Percentiles rank a stretch among this genome's conserved stretches.
These are phyloP conservation scores for Xylaria sp. DNA, from an alignment of 495 filamentous ascomycete species.

Conservation along the genomic window DNA sequence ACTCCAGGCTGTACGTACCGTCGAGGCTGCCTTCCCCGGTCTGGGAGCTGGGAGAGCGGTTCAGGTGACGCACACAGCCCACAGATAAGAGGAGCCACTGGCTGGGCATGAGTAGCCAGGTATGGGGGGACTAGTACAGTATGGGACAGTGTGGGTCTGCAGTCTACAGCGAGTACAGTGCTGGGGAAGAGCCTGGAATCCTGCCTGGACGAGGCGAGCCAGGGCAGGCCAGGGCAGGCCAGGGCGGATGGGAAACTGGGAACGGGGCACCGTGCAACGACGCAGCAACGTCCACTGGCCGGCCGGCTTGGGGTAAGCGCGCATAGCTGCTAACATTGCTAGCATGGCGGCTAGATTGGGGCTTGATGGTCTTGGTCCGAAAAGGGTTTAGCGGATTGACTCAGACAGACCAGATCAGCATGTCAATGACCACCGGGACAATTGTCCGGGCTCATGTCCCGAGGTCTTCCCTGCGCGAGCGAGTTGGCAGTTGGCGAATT, in stretches of 20 bases:
- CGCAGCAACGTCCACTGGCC: constrained; percentile 22
- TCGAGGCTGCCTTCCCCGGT: constrained; percentile 41
- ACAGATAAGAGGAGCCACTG: constrained; percentile 22
- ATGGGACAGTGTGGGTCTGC: neutral
- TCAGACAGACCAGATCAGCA: constrained; percentile 20
- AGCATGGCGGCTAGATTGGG: constrained; percentile 5
- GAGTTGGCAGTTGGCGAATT: too few relatives aligned
- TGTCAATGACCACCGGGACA: constrained; percentile 18
- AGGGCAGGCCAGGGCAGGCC: neutral
- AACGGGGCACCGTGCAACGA: constrained; percentile 24
- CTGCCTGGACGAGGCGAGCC: constrained; percentile 2
- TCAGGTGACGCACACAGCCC: constrained; percentile 47
- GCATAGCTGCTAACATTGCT: too few relatives aligned
- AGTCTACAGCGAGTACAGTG: too few relatives aligned
- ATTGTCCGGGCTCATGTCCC: neutral
- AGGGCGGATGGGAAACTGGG: constrained; percentile 7
- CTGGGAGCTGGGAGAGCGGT: constrained; percentile 34
- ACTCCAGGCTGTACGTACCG: constrained; percentile 24
- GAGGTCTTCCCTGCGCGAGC: constrained; percentile 1
- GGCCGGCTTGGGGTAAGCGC: constrained; percentile 22
- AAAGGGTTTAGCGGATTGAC: constrained; percentile 3
- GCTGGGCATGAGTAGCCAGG: neutral
- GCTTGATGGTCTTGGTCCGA: neutral
- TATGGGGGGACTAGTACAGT: neutral
- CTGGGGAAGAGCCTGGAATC: neutral